Evolutionary conservation across 257 asterid genomes (phyloP).

Genomic region (Ballota nigra): DNA sequence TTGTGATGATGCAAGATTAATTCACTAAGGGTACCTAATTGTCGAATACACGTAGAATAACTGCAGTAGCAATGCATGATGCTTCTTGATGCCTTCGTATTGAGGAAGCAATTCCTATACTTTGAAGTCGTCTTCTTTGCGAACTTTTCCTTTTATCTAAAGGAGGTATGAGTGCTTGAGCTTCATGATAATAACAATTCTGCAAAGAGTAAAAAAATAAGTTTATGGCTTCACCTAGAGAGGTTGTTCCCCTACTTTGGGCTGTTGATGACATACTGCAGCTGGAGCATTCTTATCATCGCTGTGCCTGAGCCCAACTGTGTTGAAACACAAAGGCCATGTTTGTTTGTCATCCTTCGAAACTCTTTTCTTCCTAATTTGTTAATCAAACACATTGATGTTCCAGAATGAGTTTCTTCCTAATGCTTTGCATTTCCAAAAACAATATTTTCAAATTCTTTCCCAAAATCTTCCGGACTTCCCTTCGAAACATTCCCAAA

Average conservation of each 20-base stretch:
- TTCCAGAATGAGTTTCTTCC: background rate
- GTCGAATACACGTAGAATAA: slow-evolving; percentile 9
- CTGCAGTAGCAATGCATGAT: background rate
- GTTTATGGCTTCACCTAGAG: background rate
- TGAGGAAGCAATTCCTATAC: slow-evolving; percentile 5
- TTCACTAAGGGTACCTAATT: background rate
- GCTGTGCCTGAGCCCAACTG: background rate
- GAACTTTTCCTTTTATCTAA: background rate
- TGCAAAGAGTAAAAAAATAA: background rate
- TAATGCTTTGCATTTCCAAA: background rate
- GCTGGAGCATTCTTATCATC: slow-evolving; percentile 8
- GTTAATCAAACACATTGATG: background rate
- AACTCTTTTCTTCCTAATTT: background rate
- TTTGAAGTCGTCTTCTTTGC: background rate
- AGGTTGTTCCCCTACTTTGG: background rate
- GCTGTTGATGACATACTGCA: slow-evolving; percentile 1
- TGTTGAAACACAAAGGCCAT: background rate
- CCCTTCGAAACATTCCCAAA: background rate
- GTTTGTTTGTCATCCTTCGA: background rate
- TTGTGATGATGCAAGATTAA: slow-evolving; percentile 8
- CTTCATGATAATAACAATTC: background rate
- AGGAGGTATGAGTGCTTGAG: background rate
- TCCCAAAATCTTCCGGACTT: background rate
- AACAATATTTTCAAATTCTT: background rate
- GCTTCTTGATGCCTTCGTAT: slow-evolving; percentile 3